A percentile compares a stretch with the other conserved stretches of the same genome.
Evolutionary conservation across 371 early-diverging fungal genomes (phyloP).

Genomic region (Thermomucor indicae-seudaticae): DNA sequence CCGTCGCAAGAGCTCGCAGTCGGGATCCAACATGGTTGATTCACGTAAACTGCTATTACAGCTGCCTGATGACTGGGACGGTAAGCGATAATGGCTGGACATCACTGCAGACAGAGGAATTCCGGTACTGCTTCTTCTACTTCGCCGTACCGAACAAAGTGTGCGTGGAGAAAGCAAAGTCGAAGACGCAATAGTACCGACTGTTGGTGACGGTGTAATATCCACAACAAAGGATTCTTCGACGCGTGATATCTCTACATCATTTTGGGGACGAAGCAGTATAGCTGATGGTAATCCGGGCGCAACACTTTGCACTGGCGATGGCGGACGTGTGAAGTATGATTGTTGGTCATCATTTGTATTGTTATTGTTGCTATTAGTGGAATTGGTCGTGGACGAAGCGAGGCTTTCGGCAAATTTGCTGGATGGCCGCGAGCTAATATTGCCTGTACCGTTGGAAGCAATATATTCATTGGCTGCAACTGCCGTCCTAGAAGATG

Average conservation of each 20-base stretch:
- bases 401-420: conserved; percentile 2
- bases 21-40: conserved; percentile 2
- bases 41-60: conserved; percentile 7
- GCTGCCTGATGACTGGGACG: conserved; percentile 4
- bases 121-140: conserved; percentile 3
- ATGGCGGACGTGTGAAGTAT: conserved; percentile 13
- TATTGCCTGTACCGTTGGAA: not conserved
- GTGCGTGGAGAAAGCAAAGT: conserved; percentile 30
- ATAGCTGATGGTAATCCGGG: conserved; percentile 14
- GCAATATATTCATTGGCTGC: not conserved
- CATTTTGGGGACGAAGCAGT: conserved; percentile 10
- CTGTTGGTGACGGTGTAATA: conserved; percentile 19
- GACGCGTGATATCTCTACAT: conserved; percentile 7
- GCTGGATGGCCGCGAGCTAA: not conserved
- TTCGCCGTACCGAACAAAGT: conserved; percentile 10
- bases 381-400: conserved; percentile 7
- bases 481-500: not conserved
- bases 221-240: conserved; percentile 12
- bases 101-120: conserved; percentile 4
- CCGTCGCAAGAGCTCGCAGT: conserved; percentile 4
- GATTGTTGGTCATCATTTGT: conserved; percentile 3
- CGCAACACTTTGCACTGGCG: conserved; percentile 7
- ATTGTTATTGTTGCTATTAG: conserved; percentile 2
- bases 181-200: conserved; percentile 41
- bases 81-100: no score